These are phyloP conservation scores for Sisymbrium altissimum DNA, from an alignment of 345 rosid genomes.

Conservation along the genomic window DNA sequence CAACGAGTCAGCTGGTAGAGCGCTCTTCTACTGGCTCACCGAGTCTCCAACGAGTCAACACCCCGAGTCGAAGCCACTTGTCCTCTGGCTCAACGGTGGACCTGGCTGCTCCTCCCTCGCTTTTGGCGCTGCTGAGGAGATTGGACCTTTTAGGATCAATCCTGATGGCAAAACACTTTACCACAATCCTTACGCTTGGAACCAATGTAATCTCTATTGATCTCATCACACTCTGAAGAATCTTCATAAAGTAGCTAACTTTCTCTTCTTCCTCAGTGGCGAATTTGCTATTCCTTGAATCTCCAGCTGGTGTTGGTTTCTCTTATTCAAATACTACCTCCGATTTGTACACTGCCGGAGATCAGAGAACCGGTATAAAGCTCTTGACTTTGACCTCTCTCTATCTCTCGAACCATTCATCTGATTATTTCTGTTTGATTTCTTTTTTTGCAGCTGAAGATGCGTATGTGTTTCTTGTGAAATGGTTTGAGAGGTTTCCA, in stretches of 20 bases:
- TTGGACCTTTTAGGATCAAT: slow-evolving; percentile 77
- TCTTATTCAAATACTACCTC: slow-evolving; percentile 80
- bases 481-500: slow-evolving; percentile 94
- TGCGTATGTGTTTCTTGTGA: slow-evolving; percentile 68
- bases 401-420: not conserved
- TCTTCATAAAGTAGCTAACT: not conserved
- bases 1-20: slow-evolving; percentile 77
- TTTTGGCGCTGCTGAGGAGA: slow-evolving; percentile 81
- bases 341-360: slow-evolving; percentile 81
- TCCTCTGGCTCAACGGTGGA: slow-evolving; percentile 93
- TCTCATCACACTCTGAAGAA: not conserved
- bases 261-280: slow-evolving; percentile 51
- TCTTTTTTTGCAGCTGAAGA: slow-evolving; percentile 69
- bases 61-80: slow-evolving; percentile 48
- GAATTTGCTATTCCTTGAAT: slow-evolving; percentile 83
- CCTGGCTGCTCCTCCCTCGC: slow-evolving; percentile 95
- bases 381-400: not conserved
- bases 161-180: slow-evolving; percentile 73
- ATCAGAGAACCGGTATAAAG: slow-evolving; percentile 72
- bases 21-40: slow-evolving; percentile 85
- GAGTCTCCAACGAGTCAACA: slow-evolving; percentile 60
- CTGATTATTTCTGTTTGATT: slow-evolving; percentile 8
- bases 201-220: slow-evolving; percentile 37
- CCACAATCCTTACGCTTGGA: slow-evolving; percentile 83
- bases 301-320: slow-evolving; percentile 98